Evolutionary conservation across 371 early-diverging fungal genomes (phyloP).

Genomic region (Lichtheimia ramosa): DNA sequence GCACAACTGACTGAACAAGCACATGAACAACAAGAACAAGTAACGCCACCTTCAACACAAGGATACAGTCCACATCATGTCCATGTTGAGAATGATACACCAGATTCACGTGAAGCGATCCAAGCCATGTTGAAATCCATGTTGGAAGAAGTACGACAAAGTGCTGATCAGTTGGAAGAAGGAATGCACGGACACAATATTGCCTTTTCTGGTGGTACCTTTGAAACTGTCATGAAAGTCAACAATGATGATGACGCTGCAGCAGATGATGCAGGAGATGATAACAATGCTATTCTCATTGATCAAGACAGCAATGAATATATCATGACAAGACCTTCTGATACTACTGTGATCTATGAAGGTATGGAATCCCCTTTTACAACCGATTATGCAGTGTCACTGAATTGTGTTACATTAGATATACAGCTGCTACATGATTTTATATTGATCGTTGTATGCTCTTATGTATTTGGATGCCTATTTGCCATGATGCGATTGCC

Average conservation of each 20-base stretch:
- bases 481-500: conserved; percentile 48
- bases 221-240: conserved; percentile 50
- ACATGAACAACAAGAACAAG: conserved; percentile 1
- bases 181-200: conserved; percentile 44
- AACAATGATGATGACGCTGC: conserved; percentile 8
- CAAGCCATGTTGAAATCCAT: conserved; percentile 39
- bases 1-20: neutral
- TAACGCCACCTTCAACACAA: neutral
- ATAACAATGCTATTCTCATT: conserved; percentile 29
- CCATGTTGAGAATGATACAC: conserved; percentile 13
- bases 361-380: conserved; percentile 19
- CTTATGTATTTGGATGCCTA: conserved; percentile 48
- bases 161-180: conserved; percentile 48
- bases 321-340: conserved; percentile 53
- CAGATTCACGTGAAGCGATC: conserved; percentile 27
- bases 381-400: no score
- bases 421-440: conserved; percentile 56
- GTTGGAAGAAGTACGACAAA: conserved; percentile 49
- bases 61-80: conserved; percentile 18
- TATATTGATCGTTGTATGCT: conserved; percentile 47
- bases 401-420: conserved; percentile 27
- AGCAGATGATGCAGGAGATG: conserved; percentile 9
- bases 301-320: conserved; percentile 60
- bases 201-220: conserved; percentile 26
- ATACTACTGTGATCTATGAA: conserved; percentile 54